Conservation (phyloP, 495 filamentous ascomycete species). For the Lasiosphaeria ovina region DNA sequence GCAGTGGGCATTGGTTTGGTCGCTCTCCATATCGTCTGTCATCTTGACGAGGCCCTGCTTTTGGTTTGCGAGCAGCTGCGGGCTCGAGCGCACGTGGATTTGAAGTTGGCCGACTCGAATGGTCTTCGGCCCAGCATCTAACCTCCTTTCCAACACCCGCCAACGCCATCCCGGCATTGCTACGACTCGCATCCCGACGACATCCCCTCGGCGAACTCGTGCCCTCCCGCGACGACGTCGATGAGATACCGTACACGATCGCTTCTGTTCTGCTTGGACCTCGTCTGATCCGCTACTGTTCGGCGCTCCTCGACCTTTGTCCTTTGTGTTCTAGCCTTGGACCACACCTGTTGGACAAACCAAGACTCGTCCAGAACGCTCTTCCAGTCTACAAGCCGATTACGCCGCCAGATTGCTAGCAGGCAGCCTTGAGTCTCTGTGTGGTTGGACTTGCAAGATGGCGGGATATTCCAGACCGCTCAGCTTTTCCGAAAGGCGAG, state of each 20-base stretch:
- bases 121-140: not conserved
- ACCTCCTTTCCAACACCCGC: not conserved
- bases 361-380: too few species aligned
- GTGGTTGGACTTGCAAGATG: constrained; percentile 28
- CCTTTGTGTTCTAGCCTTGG: too few species aligned
- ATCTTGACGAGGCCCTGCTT: not conserved
- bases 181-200: too few species aligned
- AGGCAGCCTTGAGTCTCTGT: not conserved
- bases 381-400: not conserved
- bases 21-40: not conserved
- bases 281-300: too few species aligned
- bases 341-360: too few species aligned
- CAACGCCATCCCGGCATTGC: constrained; percentile 1
- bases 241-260: too few species aligned
- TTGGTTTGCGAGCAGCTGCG: not conserved
- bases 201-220: too few species aligned
- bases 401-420: not conserved
- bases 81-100: constrained; percentile 5
- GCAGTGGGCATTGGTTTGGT: not conserved
- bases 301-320: too few species aligned
- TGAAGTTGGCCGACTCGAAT: constrained; percentile 7
- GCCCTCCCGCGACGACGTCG: too few species aligned
- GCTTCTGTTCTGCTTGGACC: too few species aligned
- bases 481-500: constrained; percentile 46
- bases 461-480: constrained; percentile 37